phyloP scores from a whole-genome alignment of 192 early-diverging fungal genomes.

The Kappamyces sp. region DNA sequence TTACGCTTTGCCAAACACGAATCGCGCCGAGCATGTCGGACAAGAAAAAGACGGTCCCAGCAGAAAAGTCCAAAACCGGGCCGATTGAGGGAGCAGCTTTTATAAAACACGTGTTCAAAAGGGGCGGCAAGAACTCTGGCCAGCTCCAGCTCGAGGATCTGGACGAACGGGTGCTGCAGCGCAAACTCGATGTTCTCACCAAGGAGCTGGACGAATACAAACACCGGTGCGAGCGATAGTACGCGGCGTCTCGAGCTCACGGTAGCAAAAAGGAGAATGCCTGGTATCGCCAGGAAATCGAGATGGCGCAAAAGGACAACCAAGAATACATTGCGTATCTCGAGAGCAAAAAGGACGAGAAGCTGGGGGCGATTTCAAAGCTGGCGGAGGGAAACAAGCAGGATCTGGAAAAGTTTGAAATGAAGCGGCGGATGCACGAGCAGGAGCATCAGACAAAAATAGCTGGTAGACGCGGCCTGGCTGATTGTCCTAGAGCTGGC shows the following conservation, averaged over 20 bases:
- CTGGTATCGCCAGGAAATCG: constrained; percentile 51
- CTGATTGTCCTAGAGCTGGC: constrained; percentile 21
- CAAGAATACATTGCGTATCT: constrained; percentile 48
- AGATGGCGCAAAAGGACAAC: constrained; percentile 41
- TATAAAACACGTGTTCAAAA: constrained; percentile 14
- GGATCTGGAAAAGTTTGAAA: constrained; percentile 32
- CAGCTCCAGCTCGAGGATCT: constrained; percentile 38
- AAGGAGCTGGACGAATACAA: constrained; percentile 41
- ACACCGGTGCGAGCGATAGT: constrained; percentile 38
- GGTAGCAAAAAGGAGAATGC: constrained; percentile 46
- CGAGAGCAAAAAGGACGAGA: constrained; percentile 41
- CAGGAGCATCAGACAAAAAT: constrained; percentile 34
- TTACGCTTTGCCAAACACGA: no score
- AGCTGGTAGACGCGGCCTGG: constrained; percentile 15
- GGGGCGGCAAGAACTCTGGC: constrained; percentile 16
- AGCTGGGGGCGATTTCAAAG: constrained; percentile 35
- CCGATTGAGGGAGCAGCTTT: constrained; percentile 1
- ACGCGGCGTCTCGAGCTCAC: neutral
- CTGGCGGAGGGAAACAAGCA: constrained; percentile 33
- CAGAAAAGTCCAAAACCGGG: neutral
- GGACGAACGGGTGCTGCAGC: constrained; percentile 32
- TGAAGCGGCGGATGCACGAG: constrained; percentile 23
- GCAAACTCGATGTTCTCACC: constrained; percentile 35
- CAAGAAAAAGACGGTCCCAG: neutral
- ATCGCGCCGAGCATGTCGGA: no score